phyloP scores from a whole-genome alignment of 2,329 filamentous ascomycete species.

The Aspergillus brunneoviolaceus region DNA sequence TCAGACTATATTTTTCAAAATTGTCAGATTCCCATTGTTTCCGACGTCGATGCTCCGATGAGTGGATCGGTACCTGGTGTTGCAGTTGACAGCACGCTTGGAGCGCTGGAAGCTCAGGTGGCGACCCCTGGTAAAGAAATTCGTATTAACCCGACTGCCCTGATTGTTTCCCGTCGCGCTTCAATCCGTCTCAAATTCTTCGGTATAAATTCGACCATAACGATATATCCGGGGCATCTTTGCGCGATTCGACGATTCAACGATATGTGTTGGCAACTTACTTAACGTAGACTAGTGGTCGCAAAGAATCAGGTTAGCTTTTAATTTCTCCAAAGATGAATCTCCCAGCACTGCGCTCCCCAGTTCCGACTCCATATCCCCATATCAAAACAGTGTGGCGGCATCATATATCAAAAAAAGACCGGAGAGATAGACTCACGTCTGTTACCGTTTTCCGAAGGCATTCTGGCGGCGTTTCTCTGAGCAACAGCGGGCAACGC shows the following conservation, averaged over 20 bases:
- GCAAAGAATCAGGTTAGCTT: conserved; percentile 33
- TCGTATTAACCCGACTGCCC: conserved; percentile 36
- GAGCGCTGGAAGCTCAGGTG: conserved; percentile 97
- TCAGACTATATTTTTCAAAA: conserved; percentile 58
- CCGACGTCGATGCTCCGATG: conserved; percentile 9
- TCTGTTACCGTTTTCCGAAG: conserved; percentile 85
- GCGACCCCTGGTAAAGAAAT: conserved; percentile 69
- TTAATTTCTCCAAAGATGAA: conserved; percentile 1
- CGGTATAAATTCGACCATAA: conserved; percentile 11
- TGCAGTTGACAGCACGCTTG: conserved; percentile 86
- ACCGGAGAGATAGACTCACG: conserved; percentile 60
- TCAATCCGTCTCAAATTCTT: conserved; percentile 15
- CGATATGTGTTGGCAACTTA: conserved; percentile 55
- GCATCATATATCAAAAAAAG: conserved; percentile 16
- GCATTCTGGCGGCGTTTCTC: conserved; percentile 67
- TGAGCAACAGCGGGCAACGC: conserved; percentile 43
- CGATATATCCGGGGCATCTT: conserved; percentile 13
- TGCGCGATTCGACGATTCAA: conserved; percentile 24
- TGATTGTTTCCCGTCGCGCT: conserved; percentile 7
- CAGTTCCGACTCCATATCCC: conserved; percentile 8
- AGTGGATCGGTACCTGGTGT: conserved; percentile 58
- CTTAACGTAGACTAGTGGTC: conserved; percentile 77
- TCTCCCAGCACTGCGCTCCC: not conserved
- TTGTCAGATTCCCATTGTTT: conserved; percentile 26
- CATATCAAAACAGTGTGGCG: conserved; percentile 13